phyloP scores from a whole-genome alignment of 2,329 filamentous ascomycete species.

The Pseudogymnoascus verrucosus region DNA sequence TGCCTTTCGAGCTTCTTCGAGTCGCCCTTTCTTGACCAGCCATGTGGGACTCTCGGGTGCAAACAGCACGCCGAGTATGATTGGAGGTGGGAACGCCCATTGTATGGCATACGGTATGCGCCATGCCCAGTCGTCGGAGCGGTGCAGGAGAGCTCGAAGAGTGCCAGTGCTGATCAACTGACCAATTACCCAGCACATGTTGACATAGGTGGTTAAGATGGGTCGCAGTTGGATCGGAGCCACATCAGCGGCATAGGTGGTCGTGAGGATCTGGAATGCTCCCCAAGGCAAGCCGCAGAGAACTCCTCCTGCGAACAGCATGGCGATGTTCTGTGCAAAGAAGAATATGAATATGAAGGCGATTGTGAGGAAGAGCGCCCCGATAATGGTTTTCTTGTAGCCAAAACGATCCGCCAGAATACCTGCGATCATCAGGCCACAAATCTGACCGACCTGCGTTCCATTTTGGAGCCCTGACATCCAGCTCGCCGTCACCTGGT shows the following conservation, averaged over 20 bases:
- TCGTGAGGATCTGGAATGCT: conserved; percentile 35
- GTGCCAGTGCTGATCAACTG: conserved; percentile 34
- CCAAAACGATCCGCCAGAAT: conserved; percentile 32
- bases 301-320: conserved; percentile 35
- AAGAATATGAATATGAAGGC: conserved; percentile 40
- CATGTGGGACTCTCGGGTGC: conserved; percentile 9
- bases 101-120: conserved; percentile 33
- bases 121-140: conserved; percentile 38
- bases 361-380: conserved; percentile 26
- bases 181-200: conserved; percentile 9
- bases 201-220: conserved; percentile 7
- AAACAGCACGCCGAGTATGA: not conserved
- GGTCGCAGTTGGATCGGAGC: not conserved
- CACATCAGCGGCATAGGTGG: conserved; percentile 23
- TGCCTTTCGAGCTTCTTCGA: conserved; percentile 15
- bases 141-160: conserved; percentile 34
- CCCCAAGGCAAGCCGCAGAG: conserved; percentile 42
- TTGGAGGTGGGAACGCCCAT: not conserved
- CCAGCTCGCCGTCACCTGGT: conserved; percentile 34
- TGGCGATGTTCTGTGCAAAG: conserved; percentile 37
- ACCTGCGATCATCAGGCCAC: conserved; percentile 34
- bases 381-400: conserved; percentile 34
- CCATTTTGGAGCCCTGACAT: conserved; percentile 35
- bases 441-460: conserved; percentile 32
- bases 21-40: conserved; percentile 13